These are phyloP conservation scores for Acaromyces ingoldii DNA, from an alignment of 1,284 basidiomycete genomes.

Conservation along the genomic window DNA sequence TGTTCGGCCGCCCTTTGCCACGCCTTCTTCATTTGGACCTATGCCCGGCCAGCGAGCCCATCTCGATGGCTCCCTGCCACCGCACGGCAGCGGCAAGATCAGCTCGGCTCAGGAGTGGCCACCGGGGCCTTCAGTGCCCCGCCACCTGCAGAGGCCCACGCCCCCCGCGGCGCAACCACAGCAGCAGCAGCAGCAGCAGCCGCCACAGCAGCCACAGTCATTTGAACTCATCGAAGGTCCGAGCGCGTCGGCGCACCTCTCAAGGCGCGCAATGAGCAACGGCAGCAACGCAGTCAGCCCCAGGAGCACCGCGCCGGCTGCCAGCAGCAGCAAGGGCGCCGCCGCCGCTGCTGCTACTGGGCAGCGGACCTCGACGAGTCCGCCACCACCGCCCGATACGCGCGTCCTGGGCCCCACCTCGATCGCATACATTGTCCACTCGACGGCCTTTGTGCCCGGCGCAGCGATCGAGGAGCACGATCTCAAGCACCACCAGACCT, in stretches of 20 bases:
- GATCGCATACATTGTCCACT: conserved; percentile 78
- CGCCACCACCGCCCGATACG: conserved; percentile 36
- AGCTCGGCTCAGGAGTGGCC: conserved; percentile 15
- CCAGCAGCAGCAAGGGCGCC: conserved; percentile 6
- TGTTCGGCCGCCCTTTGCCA: too few relatives aligned
- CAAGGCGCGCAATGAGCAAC: too few relatives aligned
- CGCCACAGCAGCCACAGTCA: too few relatives aligned
- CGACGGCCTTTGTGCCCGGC: conserved; percentile 72
- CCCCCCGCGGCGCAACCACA: not conserved
- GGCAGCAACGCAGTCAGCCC: not conserved
- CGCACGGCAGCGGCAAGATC: not conserved
- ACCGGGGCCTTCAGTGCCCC: not conserved
- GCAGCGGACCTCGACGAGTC: too few relatives aligned
- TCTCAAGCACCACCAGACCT: conserved; percentile 54
- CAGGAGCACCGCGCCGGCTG: not conserved
- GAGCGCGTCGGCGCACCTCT: too few relatives aligned
- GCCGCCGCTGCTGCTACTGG: too few relatives aligned
- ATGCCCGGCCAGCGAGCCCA: not conserved
- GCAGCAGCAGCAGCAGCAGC: not conserved
- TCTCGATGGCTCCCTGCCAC: too few relatives aligned
- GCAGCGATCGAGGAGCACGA: conserved; percentile 82
- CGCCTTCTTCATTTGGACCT: too few relatives aligned
- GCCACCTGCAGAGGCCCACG: not conserved
- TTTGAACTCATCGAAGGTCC: too few relatives aligned
- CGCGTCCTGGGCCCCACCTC: conserved; percentile 67